A percentile compares a stretch with the other conserved stretches of the same genome.
Conservation (phyloP, 495 filamentous ascomycete species). For the Delitschia confertaspora region DNA sequence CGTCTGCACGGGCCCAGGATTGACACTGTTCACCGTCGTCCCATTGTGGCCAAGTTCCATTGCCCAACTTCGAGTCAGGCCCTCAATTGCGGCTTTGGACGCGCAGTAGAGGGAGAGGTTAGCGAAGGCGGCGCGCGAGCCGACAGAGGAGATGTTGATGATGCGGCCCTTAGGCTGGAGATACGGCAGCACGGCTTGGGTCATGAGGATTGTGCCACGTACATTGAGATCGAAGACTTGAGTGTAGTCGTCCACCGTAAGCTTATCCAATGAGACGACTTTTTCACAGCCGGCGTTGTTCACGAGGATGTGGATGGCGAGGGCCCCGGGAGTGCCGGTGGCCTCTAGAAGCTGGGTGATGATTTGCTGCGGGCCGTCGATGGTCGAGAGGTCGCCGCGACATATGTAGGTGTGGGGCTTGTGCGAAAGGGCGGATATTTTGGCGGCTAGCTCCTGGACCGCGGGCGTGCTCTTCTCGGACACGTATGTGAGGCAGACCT, state of each 20-base stretch:
- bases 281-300: conserved; percentile 33
- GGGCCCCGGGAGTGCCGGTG: too few species aligned
- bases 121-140: conserved; percentile 36
- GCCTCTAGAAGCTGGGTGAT: conserved; percentile 31
- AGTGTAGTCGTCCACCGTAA: conserved; percentile 34
- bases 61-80: conserved; percentile 38
- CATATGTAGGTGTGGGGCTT: conserved; percentile 33
- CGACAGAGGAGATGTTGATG: conserved; percentile 48
- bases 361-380: conserved; percentile 29
- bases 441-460: conserved; percentile 30
- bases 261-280: conserved; percentile 27
- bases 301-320: conserved; percentile 35
- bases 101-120: conserved; percentile 36
- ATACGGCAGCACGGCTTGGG: conserved; percentile 41
- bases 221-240: conserved; percentile 40
- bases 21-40: conserved; percentile 40
- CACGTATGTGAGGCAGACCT: conserved; percentile 40
- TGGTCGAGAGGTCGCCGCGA: conserved; percentile 34
- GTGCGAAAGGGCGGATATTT: conserved; percentile 32
- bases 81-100: conserved; percentile 43
- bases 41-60: conserved; percentile 39
- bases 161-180: conserved; percentile 43
- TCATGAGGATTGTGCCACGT: conserved; percentile 35
- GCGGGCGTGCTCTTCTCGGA: conserved; percentile 34
- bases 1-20: conserved; percentile 37